Evolutionary conservation across 2,329 filamentous ascomycete genomes (phyloP).

Genomic region (Aspergillus sp.): DNA sequence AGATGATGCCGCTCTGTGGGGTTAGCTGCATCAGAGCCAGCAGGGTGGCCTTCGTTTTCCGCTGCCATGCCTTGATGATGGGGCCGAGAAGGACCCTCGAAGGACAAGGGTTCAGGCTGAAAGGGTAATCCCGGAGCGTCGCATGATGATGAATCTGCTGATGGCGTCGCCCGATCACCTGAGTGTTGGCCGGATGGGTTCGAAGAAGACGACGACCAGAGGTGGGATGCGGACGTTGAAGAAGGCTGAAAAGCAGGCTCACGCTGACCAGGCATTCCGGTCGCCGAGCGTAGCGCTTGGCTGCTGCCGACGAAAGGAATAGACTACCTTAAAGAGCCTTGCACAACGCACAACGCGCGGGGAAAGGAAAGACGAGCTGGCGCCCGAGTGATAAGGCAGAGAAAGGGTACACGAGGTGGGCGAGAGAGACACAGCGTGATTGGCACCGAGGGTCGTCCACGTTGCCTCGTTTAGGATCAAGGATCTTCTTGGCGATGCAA

Average conservation of each 20-base stretch:
- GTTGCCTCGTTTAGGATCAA: constrained; percentile 21
- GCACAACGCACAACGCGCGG: constrained; percentile 13
- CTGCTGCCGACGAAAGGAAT: constrained; percentile 2
- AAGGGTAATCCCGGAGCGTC: constrained; percentile 10
- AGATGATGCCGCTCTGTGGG: background rate
- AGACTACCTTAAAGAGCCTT: background rate
- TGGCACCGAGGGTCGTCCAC: constrained; percentile 20
- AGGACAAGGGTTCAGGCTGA: constrained; percentile 10
- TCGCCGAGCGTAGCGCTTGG: constrained; percentile 13
- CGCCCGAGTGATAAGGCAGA: constrained; percentile 1
- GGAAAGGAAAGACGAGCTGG: constrained; percentile 4
- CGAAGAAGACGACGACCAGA: constrained; percentile 2
- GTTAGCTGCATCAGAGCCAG: background rate
- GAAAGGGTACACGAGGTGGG: constrained; percentile 4
- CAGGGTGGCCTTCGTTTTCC: background rate
- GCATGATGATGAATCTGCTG: constrained; percentile 15
- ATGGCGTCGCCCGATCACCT: constrained; percentile 9
- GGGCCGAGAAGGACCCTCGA: constrained; percentile 5
- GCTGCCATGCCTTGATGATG: constrained; percentile 5
- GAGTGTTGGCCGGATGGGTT: constrained; percentile 3
- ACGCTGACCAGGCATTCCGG: constrained; percentile 18
- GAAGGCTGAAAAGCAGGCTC: constrained; percentile 14
- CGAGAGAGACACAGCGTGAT: constrained; percentile 7
- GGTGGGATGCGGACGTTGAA: constrained; percentile 7
- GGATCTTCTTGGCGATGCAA: constrained; percentile 23